These are phyloP conservation scores for California macrophylla DNA, from an alignment of 441 rosid species.

Conservation along the genomic window DNA sequence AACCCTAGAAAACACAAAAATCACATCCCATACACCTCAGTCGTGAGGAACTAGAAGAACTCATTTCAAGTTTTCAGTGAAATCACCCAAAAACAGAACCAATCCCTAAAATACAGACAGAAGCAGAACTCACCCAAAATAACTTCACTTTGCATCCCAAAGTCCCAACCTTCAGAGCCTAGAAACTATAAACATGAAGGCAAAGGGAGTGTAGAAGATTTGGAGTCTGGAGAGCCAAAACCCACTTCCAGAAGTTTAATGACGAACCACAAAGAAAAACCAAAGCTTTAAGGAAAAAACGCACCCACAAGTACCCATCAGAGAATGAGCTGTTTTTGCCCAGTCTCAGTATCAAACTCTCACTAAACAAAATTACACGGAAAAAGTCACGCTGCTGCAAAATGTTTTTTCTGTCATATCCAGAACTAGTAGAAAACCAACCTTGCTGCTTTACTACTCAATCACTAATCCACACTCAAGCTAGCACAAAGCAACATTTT, in stretches of 20 bases:
- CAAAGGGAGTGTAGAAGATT: background rate
- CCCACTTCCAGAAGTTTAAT: conserved; percentile 5
- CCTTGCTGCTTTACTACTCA: background rate
- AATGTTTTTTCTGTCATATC: conserved; percentile 12
- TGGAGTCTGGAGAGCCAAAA: background rate
- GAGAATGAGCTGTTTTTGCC: conserved; percentile 22
- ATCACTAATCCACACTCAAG: background rate
- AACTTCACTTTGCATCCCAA: background rate
- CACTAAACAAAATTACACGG: background rate
- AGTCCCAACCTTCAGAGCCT: background rate
- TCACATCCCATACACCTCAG: background rate
- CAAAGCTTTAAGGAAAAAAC: conserved; percentile 2
- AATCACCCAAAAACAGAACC: conserved; percentile 14
- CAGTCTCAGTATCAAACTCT: conserved; percentile 17
- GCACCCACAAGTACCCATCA: conserved; percentile 15
- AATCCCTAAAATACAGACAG: conserved; percentile 5
- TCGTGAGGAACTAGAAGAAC: background rate
- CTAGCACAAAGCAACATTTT: conserved; percentile 5
- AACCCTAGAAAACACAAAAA: conserved; percentile 1
- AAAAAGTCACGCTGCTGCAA: conserved; percentile 12
- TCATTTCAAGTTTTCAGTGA: conserved; percentile 6
- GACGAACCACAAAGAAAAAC: conserved; percentile 7
- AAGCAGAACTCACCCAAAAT: conserved; percentile 21
- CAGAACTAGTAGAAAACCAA: conserved; percentile 8
- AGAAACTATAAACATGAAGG: background rate